Base-by-base conservation (phyloP, 371 early-diverging fungal species). In the Mucor sp. region DNA sequence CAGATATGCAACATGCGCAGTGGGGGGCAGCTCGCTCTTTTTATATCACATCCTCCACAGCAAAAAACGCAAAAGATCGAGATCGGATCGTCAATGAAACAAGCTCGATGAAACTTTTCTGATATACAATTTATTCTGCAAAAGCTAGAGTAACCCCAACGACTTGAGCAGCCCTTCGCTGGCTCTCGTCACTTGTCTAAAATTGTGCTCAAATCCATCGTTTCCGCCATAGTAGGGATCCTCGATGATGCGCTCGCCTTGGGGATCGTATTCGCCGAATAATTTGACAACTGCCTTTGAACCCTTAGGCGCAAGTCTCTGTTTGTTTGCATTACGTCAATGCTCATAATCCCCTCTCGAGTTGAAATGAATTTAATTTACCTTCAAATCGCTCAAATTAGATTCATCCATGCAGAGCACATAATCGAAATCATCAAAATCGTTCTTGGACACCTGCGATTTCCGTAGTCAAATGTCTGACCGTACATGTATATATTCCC, bases 161-260 rank as follows among this genome's bases (percentile, higher is more conserved):
- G 71, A 63, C 32, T 75, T 73, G 44, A 83, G 65, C 14, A 83
- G 70, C 1, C 83, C 83, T 71, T 78, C 77, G 63, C 83, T 83
- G 5, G 84, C 84, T 65, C 97, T 78, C 6, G 82, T 78, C 14
- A 93, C 90, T 78, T 97, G 97, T 55, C 86, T 76, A 81, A 93
- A 97, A 69, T 96, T 97, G 62, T 76, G 73, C 48, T 95, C 93
- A 74, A 97, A 97, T 2, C 95, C 96, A 19, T 91, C 90, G 1
- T 71, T 70, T 0, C 93, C 94, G 60, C 97, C 96, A 67, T 97
- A 96, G 71, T 97, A 96, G 43, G 97, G 98, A 66, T 93, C 93
- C 55, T 85, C 81, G 65, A 94, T 95, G 21, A 95, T 92, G 14
- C 74, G 76, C 37, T 94, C 92, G 0, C 90, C 91, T 61, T 89